Base-by-base conservation (phyloP, 2,329 filamentous ascomycete species). In the Diplodia intermedia region DNA sequence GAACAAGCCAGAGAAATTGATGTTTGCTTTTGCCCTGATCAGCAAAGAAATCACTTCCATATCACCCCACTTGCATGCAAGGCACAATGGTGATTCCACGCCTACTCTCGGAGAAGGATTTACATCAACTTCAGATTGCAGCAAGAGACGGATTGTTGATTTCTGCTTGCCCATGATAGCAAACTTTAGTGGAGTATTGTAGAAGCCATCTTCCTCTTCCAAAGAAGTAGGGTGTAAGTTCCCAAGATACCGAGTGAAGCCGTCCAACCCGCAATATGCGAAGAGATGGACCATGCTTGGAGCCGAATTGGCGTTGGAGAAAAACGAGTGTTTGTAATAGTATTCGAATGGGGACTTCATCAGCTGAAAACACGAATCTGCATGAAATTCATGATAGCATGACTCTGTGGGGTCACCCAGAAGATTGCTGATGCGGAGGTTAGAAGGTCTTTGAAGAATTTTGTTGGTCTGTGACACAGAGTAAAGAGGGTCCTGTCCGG, bases 371-470 rank as follows among this genome's bases (percentile, higher is more conserved):
- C 26, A 4, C 14, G 18, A 7, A 3, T 43, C 18, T 43, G 7
- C 18, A 18, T 43, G 40, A 15, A 43, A 15, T 7, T 4, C 18
- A 6, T 2, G 15, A 15, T 18, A 43, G 14, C 40, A 43, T 43
- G 40, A 43, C 2, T 18, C 1, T 20, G 6, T 47, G n/a, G 43
- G 43, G 18, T 9, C n/a, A 20, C 43, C 43, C 3, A 43, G 15
- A 7, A 43, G 14, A 1, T 8, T 1, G 0, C 14, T 4, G 3
- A 43, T 2, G 7, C 6, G 4, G 9, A 0, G 0, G 11, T 38
- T 11, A 12, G 3, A 3, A n/a, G 38, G 4, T 18, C 4, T 1
- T 6, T 1, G n/a, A 8, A 20, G 43, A 20, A 20, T 20, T 3
- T 12, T 14, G 8, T 2, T 20, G 14, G 7, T 11, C 43, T 7